phyloP scores from a whole-genome alignment of 202 grass and related monocot genomes.

The Brachypodium distachyon region DNA sequence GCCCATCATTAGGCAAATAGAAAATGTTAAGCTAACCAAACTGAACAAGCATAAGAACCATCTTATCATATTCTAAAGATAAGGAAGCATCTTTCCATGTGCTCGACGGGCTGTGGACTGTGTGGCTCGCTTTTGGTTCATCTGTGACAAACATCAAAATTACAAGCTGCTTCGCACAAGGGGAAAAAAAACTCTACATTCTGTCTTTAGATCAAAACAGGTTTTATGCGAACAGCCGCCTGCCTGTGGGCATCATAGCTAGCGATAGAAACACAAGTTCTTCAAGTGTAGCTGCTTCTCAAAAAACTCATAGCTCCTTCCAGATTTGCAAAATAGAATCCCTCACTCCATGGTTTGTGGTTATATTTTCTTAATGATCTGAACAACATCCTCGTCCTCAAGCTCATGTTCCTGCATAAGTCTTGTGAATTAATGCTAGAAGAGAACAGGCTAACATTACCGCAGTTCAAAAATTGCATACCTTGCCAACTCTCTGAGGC shows the following conservation, averaged over 20 bases:
- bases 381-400: conserved; percentile 94
- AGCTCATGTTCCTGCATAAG: conserved; percentile 81
- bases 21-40: background rate
- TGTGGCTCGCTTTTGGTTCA: background rate
- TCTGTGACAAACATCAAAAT: background rate
- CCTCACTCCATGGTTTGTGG: background rate
- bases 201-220: background rate
- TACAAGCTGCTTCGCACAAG: background rate
- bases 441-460: background rate
- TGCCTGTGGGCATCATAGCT: background rate
- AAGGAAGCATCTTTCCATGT: conserved; percentile 19
- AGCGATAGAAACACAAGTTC: background rate
- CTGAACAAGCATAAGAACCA: background rate
- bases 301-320: conserved; percentile 22
- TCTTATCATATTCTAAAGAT: conserved; percentile 11
- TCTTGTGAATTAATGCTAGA: background rate
- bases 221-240: background rate
- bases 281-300: background rate
- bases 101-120: background rate
- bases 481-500: conserved; percentile 98
- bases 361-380: conserved; percentile 96
- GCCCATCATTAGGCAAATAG: background rate
- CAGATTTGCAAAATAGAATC: background rate
- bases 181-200: background rate
- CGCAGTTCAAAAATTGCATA: background rate